phyloP scores from a whole-genome alignment of 306 rosid genomes.

The Quercus glauca region DNA sequence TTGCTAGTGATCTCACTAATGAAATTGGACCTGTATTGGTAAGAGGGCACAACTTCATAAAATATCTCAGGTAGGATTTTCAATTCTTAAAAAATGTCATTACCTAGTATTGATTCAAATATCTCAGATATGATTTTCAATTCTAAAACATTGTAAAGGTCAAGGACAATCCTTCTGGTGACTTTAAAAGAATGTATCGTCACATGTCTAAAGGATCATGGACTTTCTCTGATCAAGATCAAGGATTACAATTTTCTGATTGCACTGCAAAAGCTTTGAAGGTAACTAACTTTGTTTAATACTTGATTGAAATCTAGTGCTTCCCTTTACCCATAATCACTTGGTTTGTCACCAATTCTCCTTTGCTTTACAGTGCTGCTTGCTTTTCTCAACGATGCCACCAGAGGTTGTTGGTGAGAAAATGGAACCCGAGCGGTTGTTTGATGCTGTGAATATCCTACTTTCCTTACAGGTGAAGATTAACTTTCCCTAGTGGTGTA shows the following conservation, averaged over 20 bases:
- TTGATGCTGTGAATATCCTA: no score
- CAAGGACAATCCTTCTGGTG: slow-evolving; percentile 54
- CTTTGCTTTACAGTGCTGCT: no score
- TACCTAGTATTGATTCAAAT: background rate
- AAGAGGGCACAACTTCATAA: slow-evolving; percentile 23
- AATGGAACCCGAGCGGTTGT: no score
- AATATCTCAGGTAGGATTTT: slow-evolving; percentile 29
- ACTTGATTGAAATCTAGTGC: no score
- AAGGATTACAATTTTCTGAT: slow-evolving; percentile 86
- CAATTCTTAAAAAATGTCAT: background rate
- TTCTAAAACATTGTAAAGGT: slow-evolving; percentile 24
- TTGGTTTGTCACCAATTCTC: no score
- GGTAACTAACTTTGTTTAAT: no score
- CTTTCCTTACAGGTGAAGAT: no score
- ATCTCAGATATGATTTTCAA: background rate
- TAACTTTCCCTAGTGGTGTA: no score
- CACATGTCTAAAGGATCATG: slow-evolving; percentile 83
- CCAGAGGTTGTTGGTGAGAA: no score
- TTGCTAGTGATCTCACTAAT: slow-evolving; percentile 18
- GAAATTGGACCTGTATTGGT: slow-evolving; percentile 21
- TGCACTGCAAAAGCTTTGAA: slow-evolving; percentile 73
- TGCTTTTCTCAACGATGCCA: no score
- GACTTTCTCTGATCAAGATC: slow-evolving; percentile 83
- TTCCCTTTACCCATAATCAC: no score
- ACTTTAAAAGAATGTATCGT: slow-evolving; percentile 58